A percentile compares a stretch with the other conserved stretches of the same genome.
Evolutionary conservation across 2,329 filamentous ascomycete species (phyloP).

Genomic region (Curvularia spicifera): DNA sequence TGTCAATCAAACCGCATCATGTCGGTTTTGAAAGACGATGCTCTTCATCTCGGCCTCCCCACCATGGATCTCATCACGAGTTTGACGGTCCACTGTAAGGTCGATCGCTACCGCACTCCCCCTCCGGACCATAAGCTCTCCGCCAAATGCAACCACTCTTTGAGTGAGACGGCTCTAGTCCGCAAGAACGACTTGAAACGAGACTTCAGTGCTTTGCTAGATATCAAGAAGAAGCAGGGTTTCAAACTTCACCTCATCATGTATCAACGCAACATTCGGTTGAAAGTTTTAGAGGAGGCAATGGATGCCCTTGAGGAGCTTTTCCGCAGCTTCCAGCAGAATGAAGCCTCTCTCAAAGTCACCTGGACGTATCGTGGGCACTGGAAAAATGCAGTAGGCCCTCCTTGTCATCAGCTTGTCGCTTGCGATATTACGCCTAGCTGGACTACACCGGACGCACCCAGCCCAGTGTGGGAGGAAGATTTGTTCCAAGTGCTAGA

Average conservation of each 20-base stretch:
- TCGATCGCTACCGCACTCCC: constrained; percentile 8
- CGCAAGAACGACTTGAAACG: neutral
- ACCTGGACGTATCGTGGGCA: constrained; percentile 10
- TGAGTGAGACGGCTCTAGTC: neutral
- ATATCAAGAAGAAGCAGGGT: constrained; percentile 1
- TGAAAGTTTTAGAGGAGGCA: neutral
- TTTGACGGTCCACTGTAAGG: constrained; percentile 11
- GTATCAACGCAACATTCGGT: constrained; percentile 1
- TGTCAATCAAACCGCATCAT: constrained; percentile 1
- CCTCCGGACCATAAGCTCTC: neutral
- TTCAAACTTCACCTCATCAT: constrained; percentile 4
- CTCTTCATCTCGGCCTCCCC: neutral
- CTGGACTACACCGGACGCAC: neutral
- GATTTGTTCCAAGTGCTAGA: neutral
- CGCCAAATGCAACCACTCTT: neutral
- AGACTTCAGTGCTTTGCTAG: neutral
- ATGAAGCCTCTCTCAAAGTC: constrained; percentile 1
- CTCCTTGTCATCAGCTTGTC: neutral
- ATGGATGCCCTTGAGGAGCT: neutral
- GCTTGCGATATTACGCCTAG: neutral
- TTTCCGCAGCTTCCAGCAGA: neutral
- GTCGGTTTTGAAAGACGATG: neutral
- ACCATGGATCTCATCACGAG: neutral
- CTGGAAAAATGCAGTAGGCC: neutral
- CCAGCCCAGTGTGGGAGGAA: neutral